Evolutionary conservation across 257 asterid species (phyloP).

Genomic region (Anisodus acutangulus): DNA sequence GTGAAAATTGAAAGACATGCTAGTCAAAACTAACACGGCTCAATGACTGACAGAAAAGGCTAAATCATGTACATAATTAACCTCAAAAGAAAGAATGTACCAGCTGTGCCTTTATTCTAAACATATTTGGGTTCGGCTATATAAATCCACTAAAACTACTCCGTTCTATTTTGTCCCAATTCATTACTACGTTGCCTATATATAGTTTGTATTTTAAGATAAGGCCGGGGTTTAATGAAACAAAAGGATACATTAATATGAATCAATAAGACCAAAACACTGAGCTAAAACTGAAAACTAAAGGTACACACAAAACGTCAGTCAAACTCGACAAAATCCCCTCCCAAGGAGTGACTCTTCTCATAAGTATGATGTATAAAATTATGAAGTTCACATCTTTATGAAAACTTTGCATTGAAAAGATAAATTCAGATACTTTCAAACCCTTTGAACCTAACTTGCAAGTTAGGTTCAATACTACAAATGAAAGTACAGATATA

Average conservation of each 20-base stretch:
- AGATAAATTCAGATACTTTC: no score
- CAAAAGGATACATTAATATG: neutral
- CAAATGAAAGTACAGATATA: neutral
- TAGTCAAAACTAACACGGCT: neutral
- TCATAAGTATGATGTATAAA: constrained; percentile 7
- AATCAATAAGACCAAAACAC: constrained; percentile 23
- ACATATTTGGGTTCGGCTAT: neutral
- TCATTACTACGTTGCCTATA: neutral
- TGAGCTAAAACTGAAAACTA: neutral
- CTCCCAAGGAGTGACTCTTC: neutral
- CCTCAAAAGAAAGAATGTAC: constrained; percentile 26
- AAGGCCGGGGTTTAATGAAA: neutral
- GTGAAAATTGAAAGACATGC: no score
- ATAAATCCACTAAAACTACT: neutral
- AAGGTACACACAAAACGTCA: neutral
- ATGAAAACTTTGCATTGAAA: neutral
- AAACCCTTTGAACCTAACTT: neutral
- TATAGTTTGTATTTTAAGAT: neutral
- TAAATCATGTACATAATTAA: neutral
- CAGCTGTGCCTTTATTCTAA: neutral
- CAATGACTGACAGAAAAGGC: neutral
- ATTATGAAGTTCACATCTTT: neutral
- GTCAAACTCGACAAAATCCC: neutral
- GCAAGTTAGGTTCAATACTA: neutral
- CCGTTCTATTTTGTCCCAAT: constrained; percentile 6